A percentile compares a stretch with the other conserved stretches of the same genome.
Conservation (phyloP, 805 yeast species). For the Candida lessepsii region DNA sequence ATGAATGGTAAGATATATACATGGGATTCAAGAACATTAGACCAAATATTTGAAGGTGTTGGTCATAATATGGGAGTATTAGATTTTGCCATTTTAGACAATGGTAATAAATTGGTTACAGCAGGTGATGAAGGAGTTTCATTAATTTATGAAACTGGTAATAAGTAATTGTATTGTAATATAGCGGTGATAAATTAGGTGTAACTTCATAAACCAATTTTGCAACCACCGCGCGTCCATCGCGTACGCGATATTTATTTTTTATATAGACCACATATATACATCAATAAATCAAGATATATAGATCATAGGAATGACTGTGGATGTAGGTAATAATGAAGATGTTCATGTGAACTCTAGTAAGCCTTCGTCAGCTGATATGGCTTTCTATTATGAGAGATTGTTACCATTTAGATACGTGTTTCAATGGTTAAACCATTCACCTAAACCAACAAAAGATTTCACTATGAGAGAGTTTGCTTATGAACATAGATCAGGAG, state of each 20-base stretch:
- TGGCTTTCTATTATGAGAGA: conserved; percentile 67
- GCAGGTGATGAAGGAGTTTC: conserved; percentile 98
- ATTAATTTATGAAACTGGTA: conserved; percentile 55
- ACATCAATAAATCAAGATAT: not conserved
- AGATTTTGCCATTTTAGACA: conserved; percentile 70
- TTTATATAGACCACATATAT: not conserved
- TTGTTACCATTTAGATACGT: conserved; percentile 74
- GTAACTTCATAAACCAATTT: too few relatives aligned
- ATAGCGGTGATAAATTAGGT: too few relatives aligned
- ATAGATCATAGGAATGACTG: conserved; percentile 7
- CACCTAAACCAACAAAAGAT: conserved; percentile 69
- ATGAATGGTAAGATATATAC: conserved; percentile 85
- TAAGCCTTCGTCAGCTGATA: conserved; percentile 55
- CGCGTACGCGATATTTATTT: conserved; percentile 5
- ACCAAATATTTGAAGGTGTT: conserved; percentile 68
- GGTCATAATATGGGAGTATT: conserved; percentile 96
- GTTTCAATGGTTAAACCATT: conserved; percentile 89
- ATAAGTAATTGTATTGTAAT: not conserved
- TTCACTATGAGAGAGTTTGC: conserved; percentile 93
- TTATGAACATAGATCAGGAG: conserved; percentile 82
- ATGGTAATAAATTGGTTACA: conserved; percentile 71
- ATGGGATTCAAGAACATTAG: conserved; percentile 89
- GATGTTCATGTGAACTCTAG: not conserved
- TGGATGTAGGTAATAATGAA: not conserved
- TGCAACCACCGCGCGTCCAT: not conserved